A percentile compares a stretch with the other conserved stretches of the same genome.
Conservation (phyloP, 352 stramenopile genomes). For the Globisporangium spiculum region DNA sequence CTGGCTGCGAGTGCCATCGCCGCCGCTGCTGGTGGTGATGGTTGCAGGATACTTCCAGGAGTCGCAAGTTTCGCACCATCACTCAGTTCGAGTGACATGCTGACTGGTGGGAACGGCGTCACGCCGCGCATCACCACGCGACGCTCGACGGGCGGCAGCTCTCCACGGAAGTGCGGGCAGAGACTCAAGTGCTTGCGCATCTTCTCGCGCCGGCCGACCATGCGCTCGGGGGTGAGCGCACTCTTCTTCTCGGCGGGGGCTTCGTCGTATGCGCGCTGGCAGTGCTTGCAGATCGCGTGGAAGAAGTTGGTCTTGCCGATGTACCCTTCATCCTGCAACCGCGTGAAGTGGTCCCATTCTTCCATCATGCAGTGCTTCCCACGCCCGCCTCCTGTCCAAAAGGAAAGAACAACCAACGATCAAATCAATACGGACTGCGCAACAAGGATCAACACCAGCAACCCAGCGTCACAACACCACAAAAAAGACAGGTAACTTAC, state of each 20-base stretch:
- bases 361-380: constrained; percentile 84
- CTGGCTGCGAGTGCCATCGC: not conserved
- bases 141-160: constrained; percentile 52
- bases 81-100: not conserved
- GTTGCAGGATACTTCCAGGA: not conserved
- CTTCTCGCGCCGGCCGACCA: constrained; percentile 75
- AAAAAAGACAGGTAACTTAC: constrained; percentile 13
- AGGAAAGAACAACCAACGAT: not conserved
- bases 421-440: not conserved
- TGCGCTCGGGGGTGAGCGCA: constrained; percentile 50
- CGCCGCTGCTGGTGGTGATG: not conserved
- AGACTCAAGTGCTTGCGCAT: constrained; percentile 68
- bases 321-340: constrained; percentile 72
- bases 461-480: not conserved
- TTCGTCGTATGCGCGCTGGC: constrained; percentile 57
- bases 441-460: not conserved
- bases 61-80: constrained; percentile 8
- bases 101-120: constrained; percentile 13
- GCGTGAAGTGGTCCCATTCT: constrained; percentile 77
- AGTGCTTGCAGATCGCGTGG: constrained; percentile 67
- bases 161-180: constrained; percentile 64
- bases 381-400: constrained; percentile 31
- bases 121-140: constrained; percentile 15
- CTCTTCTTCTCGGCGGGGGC: constrained; percentile 52
- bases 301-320: constrained; percentile 86